Evolutionary conservation across 768 basidiomycete species (phyloP).

Genomic region (Psilocybe sp.): DNA sequence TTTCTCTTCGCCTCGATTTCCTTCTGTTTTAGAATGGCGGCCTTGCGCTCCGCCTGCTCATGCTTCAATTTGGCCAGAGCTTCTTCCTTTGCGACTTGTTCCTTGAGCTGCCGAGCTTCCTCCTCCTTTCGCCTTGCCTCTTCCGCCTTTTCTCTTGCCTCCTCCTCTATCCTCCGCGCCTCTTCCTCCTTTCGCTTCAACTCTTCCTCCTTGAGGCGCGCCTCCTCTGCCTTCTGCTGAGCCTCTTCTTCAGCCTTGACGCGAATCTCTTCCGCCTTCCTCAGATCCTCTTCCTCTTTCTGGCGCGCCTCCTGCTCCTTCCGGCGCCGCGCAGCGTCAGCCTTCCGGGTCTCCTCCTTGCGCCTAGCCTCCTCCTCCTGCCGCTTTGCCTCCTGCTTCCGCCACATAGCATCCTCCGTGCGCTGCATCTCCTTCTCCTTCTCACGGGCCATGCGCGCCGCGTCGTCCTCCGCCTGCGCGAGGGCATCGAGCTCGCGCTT

Average conservation of each 20-base stretch:
- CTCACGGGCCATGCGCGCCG: too few relatives aligned
- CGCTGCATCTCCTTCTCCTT: too few relatives aligned
- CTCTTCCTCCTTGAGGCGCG: conserved; percentile 20
- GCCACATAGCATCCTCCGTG: too few relatives aligned
- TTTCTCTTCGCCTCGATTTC: conserved; percentile 11
- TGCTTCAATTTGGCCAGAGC: conserved; percentile 6
- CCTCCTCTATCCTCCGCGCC: conserved; percentile 13
- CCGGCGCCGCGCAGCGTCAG: conserved; percentile 3
- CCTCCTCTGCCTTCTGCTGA: conserved; percentile 3
- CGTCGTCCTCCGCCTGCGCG: too few relatives aligned
- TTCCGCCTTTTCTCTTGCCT: conserved; percentile 9
- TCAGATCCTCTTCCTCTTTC: conserved; percentile 8
- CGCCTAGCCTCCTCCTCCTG: conserved; percentile 2
- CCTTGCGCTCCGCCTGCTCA: conserved; percentile 15
- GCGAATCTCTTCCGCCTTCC: conserved; percentile 5
- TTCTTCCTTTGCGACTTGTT: too few relatives aligned
- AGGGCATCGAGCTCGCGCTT: too few relatives aligned
- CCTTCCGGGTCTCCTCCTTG: background rate
- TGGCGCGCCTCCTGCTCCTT: conserved; percentile 10
- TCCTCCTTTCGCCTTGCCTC: conserved; percentile 14
- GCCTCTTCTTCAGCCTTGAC: conserved; percentile 7
- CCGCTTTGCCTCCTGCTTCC: background rate
- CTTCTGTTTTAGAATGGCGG: conserved; percentile 13
- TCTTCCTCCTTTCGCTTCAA: conserved; percentile 20
- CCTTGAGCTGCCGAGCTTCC: background rate